Percentiles rank a stretch among this genome's conserved stretches.
These are phyloP conservation scores for Phlebiopsis flavidoalba DNA, from an alignment of 768 basidiomycete species.

Conservation along the genomic window DNA sequence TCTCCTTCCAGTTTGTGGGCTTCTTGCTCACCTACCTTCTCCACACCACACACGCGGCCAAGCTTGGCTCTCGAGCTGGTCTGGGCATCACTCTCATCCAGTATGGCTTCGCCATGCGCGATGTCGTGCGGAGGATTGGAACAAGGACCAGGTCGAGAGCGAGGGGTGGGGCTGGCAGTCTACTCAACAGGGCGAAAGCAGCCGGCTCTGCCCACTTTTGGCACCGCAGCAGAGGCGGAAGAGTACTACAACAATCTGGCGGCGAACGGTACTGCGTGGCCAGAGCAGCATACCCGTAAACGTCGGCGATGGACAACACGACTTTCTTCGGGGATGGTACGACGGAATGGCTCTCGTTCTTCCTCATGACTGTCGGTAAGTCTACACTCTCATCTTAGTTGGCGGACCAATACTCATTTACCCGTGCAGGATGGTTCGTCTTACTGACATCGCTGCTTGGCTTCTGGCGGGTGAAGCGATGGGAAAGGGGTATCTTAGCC, in stretches of 20 bases:
- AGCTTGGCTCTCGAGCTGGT: conserved; percentile 89
- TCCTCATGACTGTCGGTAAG: conserved; percentile 84
- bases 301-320: conserved; percentile 13
- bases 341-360: conserved; percentile 92
- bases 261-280: conserved; percentile 14
- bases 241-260: conserved; percentile 32
- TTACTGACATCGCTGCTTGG: conserved; percentile 87
- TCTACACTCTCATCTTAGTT: conserved; percentile 4
- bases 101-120: conserved; percentile 84
- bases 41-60: conserved; percentile 87
- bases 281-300: conserved; percentile 2
- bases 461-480: conserved; percentile 86
- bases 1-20: conserved; percentile 97
- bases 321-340: conserved; percentile 46
- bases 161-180: conserved; percentile 25
- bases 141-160: conserved; percentile 8
- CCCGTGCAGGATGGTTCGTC: conserved; percentile 69
- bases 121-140: conserved; percentile 51
- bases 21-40: conserved; percentile 92
- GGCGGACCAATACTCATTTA: background rate
- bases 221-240: conserved; percentile 40
- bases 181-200: conserved; percentile 1
- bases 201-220: conserved; percentile 32
- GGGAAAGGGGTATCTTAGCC: conserved; percentile 70
- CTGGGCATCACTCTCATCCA: conserved; percentile 97